Percentiles rank a stretch among this genome's conserved stretches.
Evolutionary conservation across 805 yeast genomes (phyloP).

Genomic region (Cyberlindnera americana): DNA sequence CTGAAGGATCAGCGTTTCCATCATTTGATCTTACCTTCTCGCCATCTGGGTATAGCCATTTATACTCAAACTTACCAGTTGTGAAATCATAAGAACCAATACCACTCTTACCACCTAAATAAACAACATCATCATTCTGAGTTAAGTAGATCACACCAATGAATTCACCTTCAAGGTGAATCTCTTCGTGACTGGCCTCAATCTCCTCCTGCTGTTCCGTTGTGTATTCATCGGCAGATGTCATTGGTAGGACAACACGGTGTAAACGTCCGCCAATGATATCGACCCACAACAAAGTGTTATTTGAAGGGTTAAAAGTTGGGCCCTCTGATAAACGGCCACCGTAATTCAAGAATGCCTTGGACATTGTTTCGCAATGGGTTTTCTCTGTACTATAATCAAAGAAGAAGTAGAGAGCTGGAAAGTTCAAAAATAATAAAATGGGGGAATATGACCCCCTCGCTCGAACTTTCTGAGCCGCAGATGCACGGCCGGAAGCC

Average conservation of each 20-base stretch:
- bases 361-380: no score
- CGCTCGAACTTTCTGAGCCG: no score
- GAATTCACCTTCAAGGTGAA: conserved; percentile 38
- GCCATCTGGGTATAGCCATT: conserved; percentile 34
- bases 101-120: conserved; percentile 66
- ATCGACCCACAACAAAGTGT: conserved; percentile 44
- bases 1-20: conserved; percentile 74
- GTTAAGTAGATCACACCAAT: conserved; percentile 77
- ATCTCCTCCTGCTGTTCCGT: conserved; percentile 24
- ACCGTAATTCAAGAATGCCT: conserved; percentile 18
- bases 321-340: conserved; percentile 63
- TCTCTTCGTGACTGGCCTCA: conserved; percentile 34
- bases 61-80: conserved; percentile 35
- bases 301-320: conserved; percentile 54
- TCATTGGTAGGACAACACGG: conserved; percentile 27
- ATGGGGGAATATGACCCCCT: no score
- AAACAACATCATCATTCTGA: conserved; percentile 41
- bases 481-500: no score
- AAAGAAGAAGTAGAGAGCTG: no score
- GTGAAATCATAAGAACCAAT: conserved; percentile 51
- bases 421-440: no score
- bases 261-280: conserved; percentile 35
- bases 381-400: no score
- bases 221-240: conserved; percentile 26
- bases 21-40: conserved; percentile 66